Base-by-base conservation (phyloP, 768 basidiomycete genomes). In the Phaffia tasmanica region DNA sequence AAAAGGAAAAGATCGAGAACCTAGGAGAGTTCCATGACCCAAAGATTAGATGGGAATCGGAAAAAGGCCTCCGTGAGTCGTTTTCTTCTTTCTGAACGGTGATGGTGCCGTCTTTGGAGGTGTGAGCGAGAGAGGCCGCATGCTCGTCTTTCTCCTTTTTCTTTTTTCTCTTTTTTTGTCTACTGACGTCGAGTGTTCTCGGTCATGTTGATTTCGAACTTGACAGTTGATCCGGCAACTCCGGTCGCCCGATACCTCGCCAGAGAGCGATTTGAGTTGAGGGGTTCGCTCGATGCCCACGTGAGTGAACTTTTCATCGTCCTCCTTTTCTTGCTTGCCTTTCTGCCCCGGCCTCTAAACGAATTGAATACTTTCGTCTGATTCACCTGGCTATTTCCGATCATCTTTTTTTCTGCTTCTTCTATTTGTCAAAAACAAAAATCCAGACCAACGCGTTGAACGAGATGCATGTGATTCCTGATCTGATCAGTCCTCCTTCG, bases 391-490 rank as follows among this genome's bases (percentile, higher is more conserved):
- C 35, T 42, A 42, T 42, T 42, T 11, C 35, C 11, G 6, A 42
- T 42, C 6, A 5, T 42, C 35, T 42, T 11, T 5, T 42, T 42
- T 11, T 42, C 35, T 42, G n/a, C n/a, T 11, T 42, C 35, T 42
- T 42, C 35, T 4, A 5, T 4, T 42, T 11, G 4, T 42, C 35
- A 11, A 42, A n/a, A n/a, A n/a, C n/a, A n/a, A n/a, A n/a, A 32
- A 35, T 48, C 15, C 73, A 92, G 87, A 95, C 95, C 90, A 88
- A 95, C 74, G 86, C 93, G 73, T 73, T 98, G 55, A 81, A 89
- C 71, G 88, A 92, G 77, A 90, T 95, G 89, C 78, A 85, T 59
- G 85, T 98, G 65, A 80, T 95, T 1, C 93, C 94, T 0, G 94
- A 99, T 73, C 78, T 93, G 15, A 75, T 30, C 21, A 30, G 42